phyloP scores from a whole-genome alignment of 257 asterid genomes.

The Nicotiana obtusifolia region DNA sequence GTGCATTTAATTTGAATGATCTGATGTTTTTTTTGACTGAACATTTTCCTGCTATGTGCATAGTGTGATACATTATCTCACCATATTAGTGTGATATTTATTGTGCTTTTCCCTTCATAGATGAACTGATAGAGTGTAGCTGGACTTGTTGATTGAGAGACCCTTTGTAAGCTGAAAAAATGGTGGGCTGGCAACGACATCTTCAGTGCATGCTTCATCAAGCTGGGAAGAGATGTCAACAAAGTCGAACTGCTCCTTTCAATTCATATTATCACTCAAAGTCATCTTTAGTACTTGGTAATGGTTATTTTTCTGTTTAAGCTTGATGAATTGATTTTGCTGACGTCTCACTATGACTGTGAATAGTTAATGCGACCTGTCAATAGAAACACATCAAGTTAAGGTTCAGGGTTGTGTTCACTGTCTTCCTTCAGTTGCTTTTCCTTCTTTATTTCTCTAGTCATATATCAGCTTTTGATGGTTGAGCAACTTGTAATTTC shows the following conservation, averaged over 20 bases:
- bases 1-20: too few relatives aligned
- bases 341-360: background rate
- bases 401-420: background rate
- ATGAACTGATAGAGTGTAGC: background rate
- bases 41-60: too few relatives aligned
- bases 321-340: background rate
- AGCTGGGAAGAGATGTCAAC: conserved; percentile 53
- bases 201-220: conserved; percentile 56
- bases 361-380: background rate
- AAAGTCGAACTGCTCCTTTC: conserved; percentile 29
- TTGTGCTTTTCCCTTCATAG: background rate
- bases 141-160: conserved; percentile 9
- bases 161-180: conserved; percentile 17
- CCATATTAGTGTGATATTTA: background rate
- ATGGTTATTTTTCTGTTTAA: background rate
- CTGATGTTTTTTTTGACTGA: too few relatives aligned
- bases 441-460: conserved; percentile 8
- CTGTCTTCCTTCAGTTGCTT: background rate
- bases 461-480: conserved; percentile 7
- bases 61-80: too few relatives aligned
- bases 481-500: conserved; percentile 12
- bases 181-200: conserved; percentile 79
- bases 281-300: conserved; percentile 55
- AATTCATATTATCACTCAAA: conserved; percentile 42
- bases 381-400: background rate